Conservation (phyloP, 139 green algal species). For the Tetradesmus obliquus region DNA sequence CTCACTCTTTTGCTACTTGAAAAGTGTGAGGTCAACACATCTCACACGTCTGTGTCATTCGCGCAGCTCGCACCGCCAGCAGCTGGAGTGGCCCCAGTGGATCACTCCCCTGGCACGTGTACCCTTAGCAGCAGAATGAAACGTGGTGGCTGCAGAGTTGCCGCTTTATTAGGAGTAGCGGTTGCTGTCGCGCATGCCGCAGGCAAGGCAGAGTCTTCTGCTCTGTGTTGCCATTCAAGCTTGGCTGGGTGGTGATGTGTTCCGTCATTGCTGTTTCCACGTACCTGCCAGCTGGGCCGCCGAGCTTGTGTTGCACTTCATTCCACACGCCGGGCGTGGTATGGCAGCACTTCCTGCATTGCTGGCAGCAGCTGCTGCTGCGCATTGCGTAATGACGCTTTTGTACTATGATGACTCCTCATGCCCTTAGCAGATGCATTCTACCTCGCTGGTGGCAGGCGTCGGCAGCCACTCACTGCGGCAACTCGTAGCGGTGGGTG, state of each 20-base stretch:
- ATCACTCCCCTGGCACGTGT: neutral
- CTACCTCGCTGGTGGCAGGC: neutral
- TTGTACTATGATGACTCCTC: neutral
- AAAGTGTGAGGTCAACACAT: neutral
- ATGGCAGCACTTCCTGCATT: neutral
- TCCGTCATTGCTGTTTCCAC: neutral
- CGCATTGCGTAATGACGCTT: neutral
- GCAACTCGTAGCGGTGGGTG: neutral
- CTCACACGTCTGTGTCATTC: neutral
- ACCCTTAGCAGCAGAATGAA: neutral
- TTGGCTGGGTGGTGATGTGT: neutral
- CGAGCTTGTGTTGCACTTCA: neutral
- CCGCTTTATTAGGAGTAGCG: neutral
- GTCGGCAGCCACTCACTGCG: neutral
- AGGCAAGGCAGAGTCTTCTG: neutral
- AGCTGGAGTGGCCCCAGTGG: neutral
- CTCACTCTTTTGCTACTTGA: neutral
- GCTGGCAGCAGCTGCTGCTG: neutral
- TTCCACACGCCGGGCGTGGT: neutral
- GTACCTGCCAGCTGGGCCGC: neutral
- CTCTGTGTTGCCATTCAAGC: neutral
- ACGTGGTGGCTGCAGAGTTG: neutral
- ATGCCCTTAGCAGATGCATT: neutral
- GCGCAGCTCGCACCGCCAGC: neutral
- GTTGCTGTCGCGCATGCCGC: neutral